phyloP scores from a whole-genome alignment of 352 stramenopile genomes.

The Lagenidium sp. region DNA sequence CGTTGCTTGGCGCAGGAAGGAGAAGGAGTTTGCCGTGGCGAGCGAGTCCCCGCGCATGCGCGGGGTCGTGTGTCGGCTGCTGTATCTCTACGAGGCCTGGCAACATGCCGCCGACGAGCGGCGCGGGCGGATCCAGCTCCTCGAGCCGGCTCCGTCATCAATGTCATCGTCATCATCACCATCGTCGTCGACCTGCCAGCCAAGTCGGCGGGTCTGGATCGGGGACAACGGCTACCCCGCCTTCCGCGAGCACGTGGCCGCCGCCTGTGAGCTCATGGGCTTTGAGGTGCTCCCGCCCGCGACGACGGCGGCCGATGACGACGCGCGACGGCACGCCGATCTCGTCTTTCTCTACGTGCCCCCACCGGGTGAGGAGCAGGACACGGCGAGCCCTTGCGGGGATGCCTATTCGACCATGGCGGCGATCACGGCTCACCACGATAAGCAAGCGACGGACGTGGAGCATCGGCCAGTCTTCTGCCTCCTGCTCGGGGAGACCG shows the following conservation, averaged over 20 bases:
- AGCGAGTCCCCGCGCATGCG: slow-evolving; percentile 42
- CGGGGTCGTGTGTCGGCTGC: slow-evolving; percentile 51
- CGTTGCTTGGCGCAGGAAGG: slow-evolving; percentile 29
- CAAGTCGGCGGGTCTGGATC: slow-evolving; percentile 22
- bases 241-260: slow-evolving; percentile 27
- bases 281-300: slow-evolving; percentile 20
- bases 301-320: slow-evolving; percentile 14
- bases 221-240: slow-evolving; percentile 42
- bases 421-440: slow-evolving; percentile 18
- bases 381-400: slow-evolving; percentile 3
- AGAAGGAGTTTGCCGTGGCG: slow-evolving; percentile 41
- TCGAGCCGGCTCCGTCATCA: too few relatives aligned
- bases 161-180: too few relatives aligned
- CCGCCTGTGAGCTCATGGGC: slow-evolving; percentile 39
- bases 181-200: too few relatives aligned
- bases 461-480: slow-evolving; percentile 50
- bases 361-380: slow-evolving; percentile 31
- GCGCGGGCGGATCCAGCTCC: too few relatives aligned
- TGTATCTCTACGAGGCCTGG: slow-evolving; percentile 63
- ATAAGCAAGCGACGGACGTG: not conserved
- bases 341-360: slow-evolving; percentile 62
- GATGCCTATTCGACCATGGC: slow-evolving; percentile 38
- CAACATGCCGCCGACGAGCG: not conserved
- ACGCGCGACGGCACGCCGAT: not conserved
- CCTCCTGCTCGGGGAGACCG: slow-evolving; percentile 55